Percentiles rank a stretch among this genome's conserved stretches.
phyloP scores from a whole-genome alignment of 495 filamentous ascomycete species.

The Platismatia glauca region DNA sequence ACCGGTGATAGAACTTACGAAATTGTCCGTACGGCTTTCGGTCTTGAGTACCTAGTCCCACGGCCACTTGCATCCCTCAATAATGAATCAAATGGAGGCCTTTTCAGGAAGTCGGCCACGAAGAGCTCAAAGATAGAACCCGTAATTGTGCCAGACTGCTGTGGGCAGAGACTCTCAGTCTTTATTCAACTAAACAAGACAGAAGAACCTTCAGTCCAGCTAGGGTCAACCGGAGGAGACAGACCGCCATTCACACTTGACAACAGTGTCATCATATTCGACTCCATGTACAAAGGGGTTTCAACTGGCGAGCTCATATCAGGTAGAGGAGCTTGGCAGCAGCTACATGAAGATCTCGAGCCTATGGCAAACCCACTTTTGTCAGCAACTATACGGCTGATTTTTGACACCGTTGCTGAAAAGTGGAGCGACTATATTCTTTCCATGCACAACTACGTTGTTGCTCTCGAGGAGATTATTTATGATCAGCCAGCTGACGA shows the following conservation, averaged over 20 bases:
- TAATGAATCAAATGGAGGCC: not conserved
- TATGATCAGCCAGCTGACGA: slow-evolving; percentile 47
- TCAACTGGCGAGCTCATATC: not conserved
- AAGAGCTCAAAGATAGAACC: not conserved
- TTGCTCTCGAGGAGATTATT: slow-evolving; percentile 42
- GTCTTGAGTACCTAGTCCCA: slow-evolving; percentile 14
- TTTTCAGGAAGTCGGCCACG: not conserved
- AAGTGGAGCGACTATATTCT: slow-evolving; percentile 19
- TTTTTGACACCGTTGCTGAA: slow-evolving; percentile 14
- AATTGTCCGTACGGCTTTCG: slow-evolving; percentile 14
- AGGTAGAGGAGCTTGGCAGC: slow-evolving; percentile 3
- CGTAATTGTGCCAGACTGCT: slow-evolving; percentile 4
- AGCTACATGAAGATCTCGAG: slow-evolving; percentile 10
- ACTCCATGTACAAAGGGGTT: slow-evolving; percentile 1
- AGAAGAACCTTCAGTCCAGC: not conserved
- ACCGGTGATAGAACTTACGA: slow-evolving; percentile 3
- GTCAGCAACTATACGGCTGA: slow-evolving; percentile 8
- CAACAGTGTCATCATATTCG: slow-evolving; percentile 12
- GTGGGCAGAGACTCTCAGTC: slow-evolving; percentile 14
- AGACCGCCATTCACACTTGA: slow-evolving; percentile 1
- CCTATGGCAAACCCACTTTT: not conserved
- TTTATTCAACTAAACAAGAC: slow-evolving; percentile 11
- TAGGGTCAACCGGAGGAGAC: not conserved
- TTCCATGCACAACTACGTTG: slow-evolving; percentile 16
- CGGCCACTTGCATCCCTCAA: not conserved